Evolutionary conservation across 2,329 filamentous ascomycete genomes (phyloP), one percentile per base, ranked within the genome.

Genomic region (Fusarium chlamydosporum): DNA sequence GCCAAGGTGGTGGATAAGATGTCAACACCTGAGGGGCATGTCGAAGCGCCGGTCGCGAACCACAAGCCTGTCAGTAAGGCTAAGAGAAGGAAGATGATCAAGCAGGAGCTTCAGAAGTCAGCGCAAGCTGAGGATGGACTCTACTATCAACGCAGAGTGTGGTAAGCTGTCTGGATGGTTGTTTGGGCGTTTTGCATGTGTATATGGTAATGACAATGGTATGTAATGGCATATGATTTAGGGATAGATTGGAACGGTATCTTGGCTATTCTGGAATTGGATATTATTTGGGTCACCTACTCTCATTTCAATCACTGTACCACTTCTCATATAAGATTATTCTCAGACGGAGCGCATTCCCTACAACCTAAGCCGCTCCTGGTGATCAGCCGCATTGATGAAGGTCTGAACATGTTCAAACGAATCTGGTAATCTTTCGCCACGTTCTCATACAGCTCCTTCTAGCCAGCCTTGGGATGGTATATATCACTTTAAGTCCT

Each of bases 51-150:
- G 20, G 76, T 76, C 12, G 79, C 79, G 62, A 78, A 77, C 40
- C 78, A 82, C 56, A 82, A 85, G 73, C 84, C 84, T 2, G 76
- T 88, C 20, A 85, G 80, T 58, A 79, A 79, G 56, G 85, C 83
- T 0, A 84, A 88, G 76, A 82, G 88, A 70, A 81, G 88, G 70
- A 81, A 81, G 74, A 79, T 83, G 68, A 90, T 89, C 73, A 88
- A 86, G 74, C 83, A 86, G 65, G 86, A 89, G 71, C 83, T 89
- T 63, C 78, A 76, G 75, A 80, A 77, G 65, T 72, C 85, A 56
- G 80, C 84, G 8, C 82, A 82, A 73, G 76, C 78, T 16, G 78
- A 84, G 4, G 78, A 79, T 74, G 84, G 79, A 15, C 78, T 82
- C 26, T 85, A 84, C 63, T 88, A 88, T 71, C 85, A 87, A 72